A percentile compares a stretch with the other conserved stretches of the same genome.
These are phyloP conservation scores for Globisporangium cystogenes DNA, from an alignment of 352 stramenopile genomes.

Conservation along the genomic window DNA sequence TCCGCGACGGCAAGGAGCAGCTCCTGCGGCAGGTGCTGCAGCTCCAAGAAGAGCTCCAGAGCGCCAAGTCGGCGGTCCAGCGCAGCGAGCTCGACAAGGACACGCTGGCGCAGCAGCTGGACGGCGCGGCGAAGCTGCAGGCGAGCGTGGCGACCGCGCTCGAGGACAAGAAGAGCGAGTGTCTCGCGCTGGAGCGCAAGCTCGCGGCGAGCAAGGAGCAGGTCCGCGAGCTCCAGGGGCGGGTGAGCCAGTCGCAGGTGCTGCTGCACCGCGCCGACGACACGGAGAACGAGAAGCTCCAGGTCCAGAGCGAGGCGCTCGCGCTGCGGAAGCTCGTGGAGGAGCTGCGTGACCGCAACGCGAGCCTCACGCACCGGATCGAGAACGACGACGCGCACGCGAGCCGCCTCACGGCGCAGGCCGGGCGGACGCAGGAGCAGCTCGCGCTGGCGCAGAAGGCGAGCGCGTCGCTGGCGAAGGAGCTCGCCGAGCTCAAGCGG, in stretches of 20 bases:
- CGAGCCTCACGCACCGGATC: slow-evolving; percentile 41
- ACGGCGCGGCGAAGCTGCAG: slow-evolving; percentile 30
- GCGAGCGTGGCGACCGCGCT: slow-evolving; percentile 36
- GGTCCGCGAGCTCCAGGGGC: slow-evolving; percentile 31
- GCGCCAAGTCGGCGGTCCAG: slow-evolving; percentile 29
- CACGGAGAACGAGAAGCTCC: slow-evolving; percentile 61
- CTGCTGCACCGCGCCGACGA: slow-evolving; percentile 43
- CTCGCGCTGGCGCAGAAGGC: slow-evolving; percentile 23
- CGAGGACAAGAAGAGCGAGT: slow-evolving; percentile 53
- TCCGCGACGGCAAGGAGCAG: slow-evolving; percentile 49
- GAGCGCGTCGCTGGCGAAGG: slow-evolving; percentile 37
- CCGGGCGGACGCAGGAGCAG: slow-evolving; percentile 44
- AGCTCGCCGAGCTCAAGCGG: slow-evolving; percentile 39
- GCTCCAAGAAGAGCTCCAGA: slow-evolving; percentile 54
- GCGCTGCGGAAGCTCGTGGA: slow-evolving; percentile 50
- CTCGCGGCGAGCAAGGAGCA: slow-evolving; percentile 43
- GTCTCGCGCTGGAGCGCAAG: slow-evolving; percentile 28
- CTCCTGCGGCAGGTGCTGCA: slow-evolving; percentile 47
- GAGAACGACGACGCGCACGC: slow-evolving; percentile 39
- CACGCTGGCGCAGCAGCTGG: slow-evolving; percentile 33
- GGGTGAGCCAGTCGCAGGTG: slow-evolving; percentile 29
- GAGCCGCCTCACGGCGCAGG: slow-evolving; percentile 44
- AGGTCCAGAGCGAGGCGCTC: slow-evolving; percentile 54
- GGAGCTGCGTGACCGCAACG: slow-evolving; percentile 62
- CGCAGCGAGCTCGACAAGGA: slow-evolving; percentile 37